Percentiles rank a stretch among this genome's conserved stretches.
These are phyloP conservation scores for Protea cynaroides DNA, from an alignment of 164 flowering plant genomes.

Conservation along the genomic window DNA sequence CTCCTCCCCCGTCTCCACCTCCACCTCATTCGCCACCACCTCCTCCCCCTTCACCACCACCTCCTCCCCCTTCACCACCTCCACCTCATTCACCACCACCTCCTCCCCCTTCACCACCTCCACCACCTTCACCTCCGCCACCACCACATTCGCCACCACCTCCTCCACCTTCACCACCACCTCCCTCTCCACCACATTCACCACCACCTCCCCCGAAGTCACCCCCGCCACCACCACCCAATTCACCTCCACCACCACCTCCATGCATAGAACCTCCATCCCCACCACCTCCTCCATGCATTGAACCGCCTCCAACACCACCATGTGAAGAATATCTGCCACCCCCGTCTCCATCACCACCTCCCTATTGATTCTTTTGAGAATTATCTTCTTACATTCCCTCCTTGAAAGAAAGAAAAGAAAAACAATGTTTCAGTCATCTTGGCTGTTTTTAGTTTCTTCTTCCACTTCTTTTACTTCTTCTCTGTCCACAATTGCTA, in stretches of 20 bases:
- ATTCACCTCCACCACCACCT: slow-evolving; percentile 21
- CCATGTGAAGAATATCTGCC: slow-evolving; percentile 5
- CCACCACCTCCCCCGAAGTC: background rate
- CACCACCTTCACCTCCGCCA: slow-evolving; percentile 9
- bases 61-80: slow-evolving; percentile 27
- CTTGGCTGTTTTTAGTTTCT: slow-evolving; percentile 9
- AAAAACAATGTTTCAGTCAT: slow-evolving; percentile 9
- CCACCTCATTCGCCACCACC: slow-evolving; percentile 2
- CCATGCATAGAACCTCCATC: slow-evolving; percentile 2
- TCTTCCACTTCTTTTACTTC: slow-evolving; percentile 17
- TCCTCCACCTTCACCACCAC: slow-evolving; percentile 16
- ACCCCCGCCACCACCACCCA: slow-evolving; percentile 20
- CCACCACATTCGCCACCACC: slow-evolving; percentile 27
- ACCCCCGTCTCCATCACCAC: slow-evolving; percentile 20
- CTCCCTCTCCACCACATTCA: slow-evolving; percentile 22
- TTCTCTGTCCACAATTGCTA: slow-evolving; percentile 15
- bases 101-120: slow-evolving; percentile 9
- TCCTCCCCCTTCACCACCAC: slow-evolving; percentile 24
- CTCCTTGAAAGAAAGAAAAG: slow-evolving; percentile 3
- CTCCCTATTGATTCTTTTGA: slow-evolving; percentile 78
- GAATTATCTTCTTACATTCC: slow-evolving; percentile 38
- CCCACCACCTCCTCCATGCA: slow-evolving; percentile 2
- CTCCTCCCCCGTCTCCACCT: slow-evolving; percentile 21
- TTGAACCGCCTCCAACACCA: slow-evolving; percentile 19
- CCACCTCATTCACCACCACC: slow-evolving; percentile 25